Evolutionary conservation across 176 grass and related monocot genomes (phyloP), one percentile per base, ranked within the genome.

Genomic region (Avena sativa): DNA sequence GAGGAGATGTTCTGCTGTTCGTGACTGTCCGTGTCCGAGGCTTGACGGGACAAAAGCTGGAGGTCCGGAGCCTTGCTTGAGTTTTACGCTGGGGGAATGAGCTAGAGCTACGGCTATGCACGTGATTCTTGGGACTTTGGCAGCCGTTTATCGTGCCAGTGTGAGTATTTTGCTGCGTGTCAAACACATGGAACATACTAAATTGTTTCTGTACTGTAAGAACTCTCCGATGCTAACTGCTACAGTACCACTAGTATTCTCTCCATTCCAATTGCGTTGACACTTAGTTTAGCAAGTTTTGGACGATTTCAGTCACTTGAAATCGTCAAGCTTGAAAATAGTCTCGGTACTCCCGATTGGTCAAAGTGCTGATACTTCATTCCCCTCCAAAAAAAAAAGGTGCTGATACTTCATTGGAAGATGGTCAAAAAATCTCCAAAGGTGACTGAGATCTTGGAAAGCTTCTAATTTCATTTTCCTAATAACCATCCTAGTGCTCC

Each of bases 21-120:
- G 25, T 30, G 23, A 5, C 20, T 46, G 57, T 23, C 48, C 48
- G 48, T 46, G 57, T 23, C 48, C 48, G 48, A 28, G 73, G 73
- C 73, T 53, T 76, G 73, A 76, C 48, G 73, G 73, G 73, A 76
- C 73, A 53, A 53, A 49, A 76, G 72, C 47, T 32, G 71, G 71
- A 50, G 36, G 40, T 47, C 47, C 44, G 5, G 44, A 50, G 73
- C 73, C 36, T 77, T 77, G 74, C 74, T 77, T 77, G 50, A 8
- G 51, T 56, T 56, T 34, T 52, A 77, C 74, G 74, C 30, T 56
- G 26, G 36, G 74, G 15, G 74, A 55, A 55, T 15, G 14, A 11
- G 74, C 53, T 48, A 53, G 6, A 20, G 49, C 26, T 77, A 56
- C 30, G 11, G 14, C 49, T 76, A 76, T 32, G 74, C 74, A 77